Evolutionary conservation across 495 filamentous ascomycete species (phyloP), one percentile per base, ranked within the genome.

Genomic region (Xylaria cubensis): DNA sequence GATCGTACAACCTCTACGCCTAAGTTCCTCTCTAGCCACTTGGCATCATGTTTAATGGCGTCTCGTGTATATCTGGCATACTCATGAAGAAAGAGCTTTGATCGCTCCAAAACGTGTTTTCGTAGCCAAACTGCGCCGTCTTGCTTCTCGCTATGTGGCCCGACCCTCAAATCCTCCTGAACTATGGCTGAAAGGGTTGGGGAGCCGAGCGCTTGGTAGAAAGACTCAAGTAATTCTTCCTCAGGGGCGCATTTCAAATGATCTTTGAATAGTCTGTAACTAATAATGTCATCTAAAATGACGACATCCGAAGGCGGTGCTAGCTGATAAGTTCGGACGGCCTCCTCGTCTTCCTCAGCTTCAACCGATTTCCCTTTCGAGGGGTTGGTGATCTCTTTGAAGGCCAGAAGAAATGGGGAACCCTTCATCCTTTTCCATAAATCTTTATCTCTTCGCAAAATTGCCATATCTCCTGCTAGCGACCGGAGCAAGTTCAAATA

Each of bases 21-120:
- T 15, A 99, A 82, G 74, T 95, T 93, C 73, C 93, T 92, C 77
- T 97, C 94, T 10, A 98, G 84, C 96, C 96, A 99, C 74, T 89
- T 90, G 15, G 88, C 86, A 78, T 97, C 94, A 76, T 94, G 93
- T 68, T 91, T 92, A 72, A 98, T 89, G 10, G 87, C 82, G 67
- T 94, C 91, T 51, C 91, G 89, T 50, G 78, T 82, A 72, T 86
- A 85, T 70, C 83, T 86, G 29, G 80, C 65, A 65, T 85, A 86
- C 63, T 95, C 92, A 76, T 97, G 90, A 59, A 98, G 80, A 80
- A 97, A 98, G 17, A 99, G 84, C 65, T 95, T 91, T 59, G 90
- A 90, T 41, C 96, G 91, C 78, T 99, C 96, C 6, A 93, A 82
- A 19, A 98, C 90, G 64, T 94, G 86, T 74, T 92, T 94, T 51